These are phyloP conservation scores for Cytospora piceae DNA, from an alignment of 2,329 filamentous ascomycete species.

Conservation along the genomic window DNA sequence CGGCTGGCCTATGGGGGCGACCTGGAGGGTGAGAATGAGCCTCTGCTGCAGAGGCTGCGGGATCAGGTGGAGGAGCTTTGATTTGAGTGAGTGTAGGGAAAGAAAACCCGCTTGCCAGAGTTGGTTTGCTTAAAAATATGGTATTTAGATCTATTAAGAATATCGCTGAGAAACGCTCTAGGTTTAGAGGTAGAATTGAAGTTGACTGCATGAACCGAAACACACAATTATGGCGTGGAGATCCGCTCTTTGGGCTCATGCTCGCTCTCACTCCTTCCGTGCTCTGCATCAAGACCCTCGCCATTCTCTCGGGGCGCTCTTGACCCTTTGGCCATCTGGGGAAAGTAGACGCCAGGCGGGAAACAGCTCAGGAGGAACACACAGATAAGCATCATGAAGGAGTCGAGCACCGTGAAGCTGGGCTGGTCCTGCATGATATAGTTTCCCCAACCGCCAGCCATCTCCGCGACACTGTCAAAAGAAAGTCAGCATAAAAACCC, in stretches of 20 bases:
- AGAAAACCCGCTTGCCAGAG: neutral
- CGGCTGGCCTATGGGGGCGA: conserved; percentile 24
- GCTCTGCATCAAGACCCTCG: conserved; percentile 34
- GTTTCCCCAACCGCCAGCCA: conserved; percentile 67
- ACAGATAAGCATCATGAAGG: conserved; percentile 55
- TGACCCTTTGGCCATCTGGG: conserved; percentile 49
- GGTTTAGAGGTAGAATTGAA: neutral
- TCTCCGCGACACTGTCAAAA: conserved; percentile 58
- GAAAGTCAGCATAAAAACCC: neutral
- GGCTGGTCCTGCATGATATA: conserved; percentile 65
- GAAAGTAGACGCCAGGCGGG: conserved; percentile 60
- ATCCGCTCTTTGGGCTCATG: conserved; percentile 5
- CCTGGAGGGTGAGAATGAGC: conserved; percentile 27
- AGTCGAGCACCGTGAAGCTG: conserved; percentile 63
- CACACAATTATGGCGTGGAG: conserved; percentile 9
- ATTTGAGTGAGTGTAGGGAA: neutral
- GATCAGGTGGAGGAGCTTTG: conserved; percentile 24
- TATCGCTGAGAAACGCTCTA: conserved; percentile 3
- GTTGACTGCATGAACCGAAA: neutral
- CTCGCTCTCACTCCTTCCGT: conserved; percentile 16
- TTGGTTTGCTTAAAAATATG: neutral
- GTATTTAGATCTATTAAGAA: neutral
- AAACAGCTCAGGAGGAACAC: conserved; percentile 55
- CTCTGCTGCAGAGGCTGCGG: conserved; percentile 27
- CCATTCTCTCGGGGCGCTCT: conserved; percentile 31